Conservation (phyloP, 345 rosid genomes). For the Lepidium aucheri region DNA sequence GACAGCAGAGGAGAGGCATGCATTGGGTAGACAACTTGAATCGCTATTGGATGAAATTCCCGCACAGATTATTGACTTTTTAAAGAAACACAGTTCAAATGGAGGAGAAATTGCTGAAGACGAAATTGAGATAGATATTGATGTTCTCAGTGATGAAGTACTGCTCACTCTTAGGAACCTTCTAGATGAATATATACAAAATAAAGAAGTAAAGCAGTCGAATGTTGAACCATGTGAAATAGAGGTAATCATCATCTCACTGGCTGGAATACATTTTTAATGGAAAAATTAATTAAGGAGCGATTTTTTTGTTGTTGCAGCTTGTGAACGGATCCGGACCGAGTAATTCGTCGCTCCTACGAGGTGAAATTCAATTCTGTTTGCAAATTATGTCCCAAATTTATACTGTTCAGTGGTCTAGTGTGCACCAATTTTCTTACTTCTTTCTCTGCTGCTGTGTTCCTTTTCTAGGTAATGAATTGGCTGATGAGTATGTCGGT, state of each 20-base stretch:
- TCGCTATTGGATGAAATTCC: slow-evolving; percentile 68
- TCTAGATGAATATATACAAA: slow-evolving; percentile 55
- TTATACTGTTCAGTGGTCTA: background rate
- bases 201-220: slow-evolving; percentile 47
- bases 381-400: background rate
- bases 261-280: background rate
- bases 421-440: background rate
- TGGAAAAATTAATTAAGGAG: background rate
- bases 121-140: slow-evolving; percentile 94
- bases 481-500: slow-evolving; percentile 76
- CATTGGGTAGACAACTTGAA: slow-evolving; percentile 52
- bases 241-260: slow-evolving; percentile 47
- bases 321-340: slow-evolving; percentile 57
- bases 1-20: slow-evolving; percentile 59
- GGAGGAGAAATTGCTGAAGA: slow-evolving; percentile 67
- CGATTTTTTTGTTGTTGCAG: slow-evolving; percentile 33
- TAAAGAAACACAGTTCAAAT: slow-evolving; percentile 65
- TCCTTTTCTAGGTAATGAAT: slow-evolving; percentile 48
- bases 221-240: slow-evolving; percentile 74
- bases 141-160: slow-evolving; percentile 76
- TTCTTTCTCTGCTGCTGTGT: background rate
- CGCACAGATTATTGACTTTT: slow-evolving; percentile 57
- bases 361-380: slow-evolving; percentile 47
- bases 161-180: slow-evolving; percentile 60
- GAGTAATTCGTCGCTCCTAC: slow-evolving; percentile 72